Conservation (phyloP, 805 yeast species). For the Yamadazyma endophytica region DNA sequence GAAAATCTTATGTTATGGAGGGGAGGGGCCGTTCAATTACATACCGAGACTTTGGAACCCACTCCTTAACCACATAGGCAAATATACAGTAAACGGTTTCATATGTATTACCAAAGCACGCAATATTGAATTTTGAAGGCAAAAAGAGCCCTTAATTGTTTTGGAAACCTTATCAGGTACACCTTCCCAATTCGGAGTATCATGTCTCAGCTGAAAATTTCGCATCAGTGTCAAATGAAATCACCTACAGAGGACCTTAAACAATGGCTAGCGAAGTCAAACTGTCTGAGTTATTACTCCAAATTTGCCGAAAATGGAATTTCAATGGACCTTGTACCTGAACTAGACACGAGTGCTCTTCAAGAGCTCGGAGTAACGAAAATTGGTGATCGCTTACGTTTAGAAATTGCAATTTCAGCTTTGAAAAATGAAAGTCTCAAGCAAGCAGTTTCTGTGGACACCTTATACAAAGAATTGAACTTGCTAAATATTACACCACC, state of each 20-base stretch:
- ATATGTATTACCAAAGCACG: not conserved
- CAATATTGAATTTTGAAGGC: no score
- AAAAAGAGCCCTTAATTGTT: no score
- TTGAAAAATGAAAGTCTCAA: constrained; percentile 33
- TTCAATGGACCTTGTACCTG: constrained; percentile 52
- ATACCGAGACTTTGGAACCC: no score
- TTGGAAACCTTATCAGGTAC: constrained; percentile 1
- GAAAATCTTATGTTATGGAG: constrained; percentile 26
- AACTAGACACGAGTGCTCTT: constrained; percentile 60
- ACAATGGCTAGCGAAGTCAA: constrained; percentile 31
- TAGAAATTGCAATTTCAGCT: constrained; percentile 55
- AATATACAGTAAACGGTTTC: not conserved
- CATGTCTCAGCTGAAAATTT: not conserved
- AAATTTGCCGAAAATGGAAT: constrained; percentile 48
- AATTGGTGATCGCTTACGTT: constrained; percentile 77
- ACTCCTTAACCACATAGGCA: not conserved
- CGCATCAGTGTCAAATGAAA: not conserved
- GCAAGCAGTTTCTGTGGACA: constrained; percentile 20
- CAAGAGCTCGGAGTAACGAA: constrained; percentile 69
- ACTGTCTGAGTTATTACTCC: constrained; percentile 30
- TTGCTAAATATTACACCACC: constrained; percentile 7
- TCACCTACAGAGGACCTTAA: constrained; percentile 18
- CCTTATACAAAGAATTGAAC: constrained; percentile 15
- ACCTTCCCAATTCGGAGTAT: constrained; percentile 2
- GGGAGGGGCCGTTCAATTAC: not conserved